Conservation (phyloP, 2,329 filamentous ascomycete species). For the Aspergillus intermedius region DNA sequence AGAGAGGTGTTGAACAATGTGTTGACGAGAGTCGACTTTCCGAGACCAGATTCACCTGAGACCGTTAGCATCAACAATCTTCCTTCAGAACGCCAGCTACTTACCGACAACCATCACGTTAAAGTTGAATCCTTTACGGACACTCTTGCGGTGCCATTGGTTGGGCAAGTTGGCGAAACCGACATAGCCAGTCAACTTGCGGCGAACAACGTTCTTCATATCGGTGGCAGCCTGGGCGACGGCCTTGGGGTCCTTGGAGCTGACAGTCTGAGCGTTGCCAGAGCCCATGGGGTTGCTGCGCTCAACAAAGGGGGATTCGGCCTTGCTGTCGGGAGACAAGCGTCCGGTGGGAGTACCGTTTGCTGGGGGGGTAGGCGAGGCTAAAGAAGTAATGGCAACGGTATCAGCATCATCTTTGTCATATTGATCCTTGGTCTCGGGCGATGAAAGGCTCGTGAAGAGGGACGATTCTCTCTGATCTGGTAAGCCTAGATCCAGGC, state of each 20-base stretch:
- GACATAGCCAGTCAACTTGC: constrained; percentile 97
- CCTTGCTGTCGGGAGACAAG: constrained; percentile 40
- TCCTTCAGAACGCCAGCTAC: constrained; percentile 35
- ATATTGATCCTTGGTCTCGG: constrained; percentile 9
- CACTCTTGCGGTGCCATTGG: constrained; percentile 99
- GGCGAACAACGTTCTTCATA: constrained; percentile 91
- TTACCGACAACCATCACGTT: constrained; percentile 99
- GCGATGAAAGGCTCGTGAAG: constrained; percentile 5
- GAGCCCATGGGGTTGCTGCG: constrained; percentile 53
- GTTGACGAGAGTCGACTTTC: constrained; percentile 98
- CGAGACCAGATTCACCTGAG: constrained; percentile 92
- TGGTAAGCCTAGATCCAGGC: not conserved
- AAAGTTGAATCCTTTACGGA: constrained; percentile 99
- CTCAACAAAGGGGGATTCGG: constrained; percentile 51
- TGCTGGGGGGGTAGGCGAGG: constrained; percentile 27
- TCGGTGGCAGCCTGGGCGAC: constrained; percentile 54
- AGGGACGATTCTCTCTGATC: constrained; percentile 11
- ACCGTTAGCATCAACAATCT: not conserved
- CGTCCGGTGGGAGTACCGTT: constrained; percentile 28
- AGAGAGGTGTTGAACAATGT: constrained; percentile 99
- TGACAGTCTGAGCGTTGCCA: constrained; percentile 53
- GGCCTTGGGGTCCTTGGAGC: constrained; percentile 58
- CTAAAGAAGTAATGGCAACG: constrained; percentile 19
- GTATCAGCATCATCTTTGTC: constrained; percentile 15
- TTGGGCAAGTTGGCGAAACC: constrained; percentile 98